These are phyloP conservation scores for Phytophthora pini DNA, from an alignment of 352 stramenopile species.

Conservation along the genomic window DNA sequence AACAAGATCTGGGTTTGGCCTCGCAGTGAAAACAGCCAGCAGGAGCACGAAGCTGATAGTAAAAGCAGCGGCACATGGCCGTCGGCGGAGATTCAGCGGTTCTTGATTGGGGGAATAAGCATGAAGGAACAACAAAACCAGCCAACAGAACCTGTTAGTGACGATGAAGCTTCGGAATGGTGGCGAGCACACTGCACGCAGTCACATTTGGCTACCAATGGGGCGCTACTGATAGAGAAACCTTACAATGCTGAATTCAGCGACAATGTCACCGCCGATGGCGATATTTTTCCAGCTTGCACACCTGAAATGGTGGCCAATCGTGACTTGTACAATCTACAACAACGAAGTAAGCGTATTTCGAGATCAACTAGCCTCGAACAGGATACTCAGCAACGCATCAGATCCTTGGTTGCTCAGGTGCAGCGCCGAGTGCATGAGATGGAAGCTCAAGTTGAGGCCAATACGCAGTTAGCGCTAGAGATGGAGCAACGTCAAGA, in stretches of 20 bases:
- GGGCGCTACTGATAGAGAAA: constrained; percentile 10
- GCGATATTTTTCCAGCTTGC: constrained; percentile 38
- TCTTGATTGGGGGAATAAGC: constrained; percentile 32
- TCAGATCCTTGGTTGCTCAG: constrained; percentile 21
- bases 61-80: constrained; percentile 5
- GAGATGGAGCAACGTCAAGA: constrained; percentile 35
- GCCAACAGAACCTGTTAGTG: constrained; percentile 17
- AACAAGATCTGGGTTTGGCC: constrained; percentile 60
- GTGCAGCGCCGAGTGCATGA: constrained; percentile 49
- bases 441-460: constrained; percentile 62
- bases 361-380: constrained; percentile 20
- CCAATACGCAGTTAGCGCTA: constrained; percentile 63
- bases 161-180: constrained; percentile 56
- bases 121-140: constrained; percentile 4
- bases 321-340: constrained; percentile 48
- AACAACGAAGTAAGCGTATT: constrained; percentile 24
- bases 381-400: constrained; percentile 32
- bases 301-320: constrained; percentile 62
- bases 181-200: constrained; percentile 68
- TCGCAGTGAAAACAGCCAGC: constrained; percentile 11
- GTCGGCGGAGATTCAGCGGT: constrained; percentile 45
- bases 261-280: constrained; percentile 28
- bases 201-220: constrained; percentile 40
- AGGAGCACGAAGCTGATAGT: neutral
- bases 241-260: constrained; percentile 26